Evolutionary conservation across 2,329 filamentous ascomycete species (phyloP), one percentile per base, ranked within the genome.

Genomic region (Aspergillus tamarii): DNA sequence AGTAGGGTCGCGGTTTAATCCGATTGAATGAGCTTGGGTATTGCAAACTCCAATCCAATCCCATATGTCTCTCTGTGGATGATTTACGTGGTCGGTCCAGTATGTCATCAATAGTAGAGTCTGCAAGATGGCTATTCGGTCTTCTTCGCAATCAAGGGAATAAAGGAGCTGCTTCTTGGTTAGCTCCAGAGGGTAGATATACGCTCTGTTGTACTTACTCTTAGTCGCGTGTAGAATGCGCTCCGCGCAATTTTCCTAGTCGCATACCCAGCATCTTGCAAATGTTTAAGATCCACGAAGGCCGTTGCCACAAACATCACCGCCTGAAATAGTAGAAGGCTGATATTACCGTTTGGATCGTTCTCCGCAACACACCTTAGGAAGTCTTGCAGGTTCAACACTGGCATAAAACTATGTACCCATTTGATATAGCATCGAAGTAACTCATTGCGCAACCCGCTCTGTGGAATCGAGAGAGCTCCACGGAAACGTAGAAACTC

Each of bases 81-180:
- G 92, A 76, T 96, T 92, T 3, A 93, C 92, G 10, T 92, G 94
- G 79, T 96, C 93, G 75, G 96, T 96, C 89, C 93, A 96, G 76
- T 95, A 96, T 7, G 93, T 96, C 90, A 96, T 92, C 61, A 96
- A 84, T 28, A 97, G 83, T 9, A 96, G 83, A 10, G 91, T 89
- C 78, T 97, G 93, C 28, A 96, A 89, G 39, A 96, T 86, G 32
- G 91, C 87, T 56, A 96, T 88, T 57, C 93, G 91, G 75, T 96
- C 93, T 59, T 89, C 88, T 78, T 97, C 93, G 78, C 94, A 94
- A 76, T 97, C 93, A 67, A 95, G 93, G 70, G 96, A 93, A 80
- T 96, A 96, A 5, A 97, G 84, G 8, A 94, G 83, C 91, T 93
- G 68, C 11, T 39, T 19, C 21, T 21, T 6, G 68, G 60, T 68